Percentiles rank a stretch among this genome's conserved stretches.
Conservation (phyloP, 148 eudicot species). For the Rhododendron mucronatum region DNA sequence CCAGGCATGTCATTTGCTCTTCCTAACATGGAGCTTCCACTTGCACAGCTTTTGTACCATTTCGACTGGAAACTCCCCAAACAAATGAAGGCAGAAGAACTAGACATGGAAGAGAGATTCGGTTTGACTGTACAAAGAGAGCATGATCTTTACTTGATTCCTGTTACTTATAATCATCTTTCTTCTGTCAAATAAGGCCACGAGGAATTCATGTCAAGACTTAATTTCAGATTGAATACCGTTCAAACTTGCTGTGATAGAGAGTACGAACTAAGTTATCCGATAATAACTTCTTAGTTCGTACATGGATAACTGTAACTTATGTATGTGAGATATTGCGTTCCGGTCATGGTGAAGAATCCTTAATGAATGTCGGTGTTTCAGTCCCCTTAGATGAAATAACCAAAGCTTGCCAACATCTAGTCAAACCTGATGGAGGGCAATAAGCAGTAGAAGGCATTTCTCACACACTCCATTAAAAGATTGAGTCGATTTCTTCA, state of each 20-base stretch:
- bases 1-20: constrained; percentile 20
- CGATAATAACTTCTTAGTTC: no score
- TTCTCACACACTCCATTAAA: not conserved
- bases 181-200: not conserved
- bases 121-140: not conserved
- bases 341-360: not conserved
- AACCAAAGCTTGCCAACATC: not conserved
- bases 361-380: not conserved
- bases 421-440: not conserved
- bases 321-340: not conserved
- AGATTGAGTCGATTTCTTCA: not conserved
- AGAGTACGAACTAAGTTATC: not conserved
- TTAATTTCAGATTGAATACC: not conserved
- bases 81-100: not conserved
- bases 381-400: not conserved
- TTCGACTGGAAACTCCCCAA: constrained; percentile 27
- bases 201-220: not conserved
- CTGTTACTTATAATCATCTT: not conserved
- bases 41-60: constrained; percentile 24
- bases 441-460: not conserved
- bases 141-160: not conserved
- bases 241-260: not conserved
- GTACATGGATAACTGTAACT: no score
- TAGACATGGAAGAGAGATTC: not conserved
- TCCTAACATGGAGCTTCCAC: constrained; percentile 26